Percentiles rank a stretch among this genome's conserved stretches.
phyloP scores from a whole-genome alignment of 169 alveolate species.

The Plasmodium berghei region DNA sequence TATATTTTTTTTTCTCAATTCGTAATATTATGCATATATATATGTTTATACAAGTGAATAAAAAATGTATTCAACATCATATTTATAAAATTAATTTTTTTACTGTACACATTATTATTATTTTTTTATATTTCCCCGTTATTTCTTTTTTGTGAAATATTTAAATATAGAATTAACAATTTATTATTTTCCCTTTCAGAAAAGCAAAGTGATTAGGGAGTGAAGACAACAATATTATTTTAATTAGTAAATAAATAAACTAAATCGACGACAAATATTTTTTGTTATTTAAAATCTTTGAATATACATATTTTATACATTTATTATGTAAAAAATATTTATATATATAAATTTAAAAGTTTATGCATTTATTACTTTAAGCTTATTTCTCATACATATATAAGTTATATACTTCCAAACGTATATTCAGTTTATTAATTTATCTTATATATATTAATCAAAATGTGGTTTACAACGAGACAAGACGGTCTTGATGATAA shows the following conservation, averaged over 20 bases:
- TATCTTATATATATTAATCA: conserved; percentile 5
- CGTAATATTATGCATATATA: neutral
- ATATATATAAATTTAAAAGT: conserved; percentile 4
- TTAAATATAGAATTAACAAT: conserved; percentile 32
- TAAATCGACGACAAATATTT: neutral
- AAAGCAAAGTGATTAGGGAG: conserved; percentile 19
- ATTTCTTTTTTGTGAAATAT: conserved; percentile 41
- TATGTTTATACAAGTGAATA: conserved; percentile 3
- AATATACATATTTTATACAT: neutral
- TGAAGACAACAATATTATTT: neutral
- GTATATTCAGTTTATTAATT: neutral
- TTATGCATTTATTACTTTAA: conserved; percentile 5
- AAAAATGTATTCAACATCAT: conserved; percentile 38
- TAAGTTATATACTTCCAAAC: neutral
- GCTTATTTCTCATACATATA: neutral
- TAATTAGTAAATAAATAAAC: conserved; percentile 3
- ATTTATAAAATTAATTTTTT: conserved; percentile 57
- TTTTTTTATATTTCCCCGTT: conserved; percentile 12
- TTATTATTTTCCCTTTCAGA: conserved; percentile 35
- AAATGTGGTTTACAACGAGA: conserved; percentile 91
- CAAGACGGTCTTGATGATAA: conserved; percentile 92
- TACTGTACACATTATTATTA: neutral
- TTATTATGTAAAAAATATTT: neutral
- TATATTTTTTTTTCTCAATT: conserved; percentile 27
- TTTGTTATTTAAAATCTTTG: neutral